Percentiles rank a stretch among this genome's conserved stretches.
phyloP scores from a whole-genome alignment of 1,139 yeast species.

The Martiniozyma asiatica region DNA sequence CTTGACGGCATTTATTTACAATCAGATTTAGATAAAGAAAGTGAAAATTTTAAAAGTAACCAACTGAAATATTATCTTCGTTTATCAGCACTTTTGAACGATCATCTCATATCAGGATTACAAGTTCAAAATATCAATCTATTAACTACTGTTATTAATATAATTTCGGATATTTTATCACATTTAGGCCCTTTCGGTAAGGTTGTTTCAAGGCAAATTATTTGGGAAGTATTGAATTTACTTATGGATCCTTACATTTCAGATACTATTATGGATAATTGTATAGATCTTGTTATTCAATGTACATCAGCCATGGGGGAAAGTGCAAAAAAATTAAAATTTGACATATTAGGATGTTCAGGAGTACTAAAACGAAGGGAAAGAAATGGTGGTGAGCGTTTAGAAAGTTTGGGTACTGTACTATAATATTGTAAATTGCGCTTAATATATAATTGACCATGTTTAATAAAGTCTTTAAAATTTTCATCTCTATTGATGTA shows the following conservation, averaged over 20 bases:
- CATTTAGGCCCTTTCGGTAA: slow-evolving; percentile 11
- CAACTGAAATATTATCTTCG: slow-evolving; percentile 8
- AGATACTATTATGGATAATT: slow-evolving; percentile 10
- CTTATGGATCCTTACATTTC: slow-evolving; percentile 18
- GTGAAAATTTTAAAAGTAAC: too few relatives aligned
- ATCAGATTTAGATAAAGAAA: too few relatives aligned
- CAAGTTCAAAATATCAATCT: too few relatives aligned
- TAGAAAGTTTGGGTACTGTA: too few relatives aligned
- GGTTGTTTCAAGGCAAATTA: slow-evolving; percentile 13
- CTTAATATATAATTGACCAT: too few relatives aligned
- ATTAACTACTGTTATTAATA: too few relatives aligned
- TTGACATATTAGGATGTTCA: slow-evolving; percentile 3
- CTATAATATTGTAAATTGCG: too few relatives aligned
- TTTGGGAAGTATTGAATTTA: slow-evolving; percentile 15
- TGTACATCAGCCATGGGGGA: background rate
- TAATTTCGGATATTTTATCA: too few relatives aligned
- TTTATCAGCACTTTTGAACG: slow-evolving; percentile 16
- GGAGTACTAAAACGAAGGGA: slow-evolving; percentile 3
- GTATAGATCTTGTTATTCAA: slow-evolving; percentile 3
- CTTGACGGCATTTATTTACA: too few relatives aligned
- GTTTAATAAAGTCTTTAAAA: too few relatives aligned
- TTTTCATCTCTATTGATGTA: too few relatives aligned
- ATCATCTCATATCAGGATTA: too few relatives aligned
- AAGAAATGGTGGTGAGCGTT: background rate
- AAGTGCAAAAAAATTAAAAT: background rate